Percentiles rank a stretch among this genome's conserved stretches.
Conservation (phyloP, 495 filamentous ascomycete species). For the Talaromyces stipitatus region DNA sequence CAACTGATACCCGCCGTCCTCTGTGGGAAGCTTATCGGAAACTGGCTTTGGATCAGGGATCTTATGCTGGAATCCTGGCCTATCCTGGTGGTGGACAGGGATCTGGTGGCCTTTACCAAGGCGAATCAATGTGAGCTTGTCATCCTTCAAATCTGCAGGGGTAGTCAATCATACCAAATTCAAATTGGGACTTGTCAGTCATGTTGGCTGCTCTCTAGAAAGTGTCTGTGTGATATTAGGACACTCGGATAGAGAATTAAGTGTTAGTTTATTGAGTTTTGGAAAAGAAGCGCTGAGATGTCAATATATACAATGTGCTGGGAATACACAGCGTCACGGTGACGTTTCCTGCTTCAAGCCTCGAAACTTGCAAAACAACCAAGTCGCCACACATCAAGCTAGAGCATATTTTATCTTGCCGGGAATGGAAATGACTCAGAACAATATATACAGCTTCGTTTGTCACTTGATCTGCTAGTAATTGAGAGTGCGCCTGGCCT, state of each 20-base stretch:
- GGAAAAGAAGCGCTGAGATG: too few species aligned
- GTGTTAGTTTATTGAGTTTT: too few species aligned
- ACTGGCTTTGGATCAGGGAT: constrained; percentile 55
- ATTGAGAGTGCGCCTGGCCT: too few species aligned
- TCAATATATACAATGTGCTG: neutral
- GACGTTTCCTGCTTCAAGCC: neutral
- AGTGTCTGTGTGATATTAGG: neutral
- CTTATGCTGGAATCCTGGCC: constrained; percentile 61
- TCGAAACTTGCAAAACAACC: too few species aligned
- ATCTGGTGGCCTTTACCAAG: constrained; percentile 52
- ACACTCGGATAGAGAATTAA: neutral
- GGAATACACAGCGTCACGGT: neutral
- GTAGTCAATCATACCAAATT: neutral
- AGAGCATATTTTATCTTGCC: too few species aligned
- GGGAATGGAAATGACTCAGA: too few species aligned
- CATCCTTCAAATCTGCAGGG: neutral
- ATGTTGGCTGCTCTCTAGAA: neutral
- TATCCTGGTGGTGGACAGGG: constrained; percentile 58
- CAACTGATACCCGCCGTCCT: constrained; percentile 60
- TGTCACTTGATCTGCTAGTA: too few species aligned
- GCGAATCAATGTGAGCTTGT: neutral
- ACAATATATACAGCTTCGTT: too few species aligned
- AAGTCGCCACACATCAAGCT: constrained; percentile 1
- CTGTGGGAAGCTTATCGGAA: constrained; percentile 60
- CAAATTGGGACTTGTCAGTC: constrained; percentile 4